Base-by-base conservation (phyloP, 148 eudicot genomes). In the Spergularia bocconei region DNA sequence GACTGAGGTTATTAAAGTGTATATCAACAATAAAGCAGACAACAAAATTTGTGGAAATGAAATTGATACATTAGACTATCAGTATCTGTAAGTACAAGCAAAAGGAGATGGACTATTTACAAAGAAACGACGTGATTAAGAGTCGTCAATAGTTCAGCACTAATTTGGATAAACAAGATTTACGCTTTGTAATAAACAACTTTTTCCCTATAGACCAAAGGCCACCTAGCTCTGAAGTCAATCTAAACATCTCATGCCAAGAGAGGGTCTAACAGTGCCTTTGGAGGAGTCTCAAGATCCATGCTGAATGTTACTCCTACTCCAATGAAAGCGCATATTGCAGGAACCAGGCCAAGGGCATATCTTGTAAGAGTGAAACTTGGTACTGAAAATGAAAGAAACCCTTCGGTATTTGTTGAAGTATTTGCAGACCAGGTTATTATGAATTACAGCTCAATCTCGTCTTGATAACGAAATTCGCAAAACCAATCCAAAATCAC, bases 341-440 rank as follows among this genome's bases (percentile, higher is more conserved):
- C 96, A 0, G 98, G 96, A 79, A 93, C 82, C 51, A 90, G 85
- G 57, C 98, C 98, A 38, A 93, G 33, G 6, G 86, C 91, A 54
- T 66, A 86, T 70, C 98, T 80, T 57, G 91, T 84, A 23, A 87
- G 71, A 0, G 96, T 83, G 29, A 87, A 85, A 57, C 77, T 60
- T 23, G 63, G 60, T 54, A 74, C 0, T 11, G 85, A 17, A 4
- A 69, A 13, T 10, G 86, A 79, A 70, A 55, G 74, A 41, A 79
- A 79, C 20, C 74, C 87, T 77, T 72, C 54, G 44, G 81, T 56
- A 69, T 79, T 81, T 80, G 83, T 74, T 21, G 80, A 81, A 50
- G 82, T 71, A 79, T 76, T 96, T 92, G 87, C 85, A 85, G 12
- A 65, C 13, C 15, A 79, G 36, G 66, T 53, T 44, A 44, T 23